Conservation (phyloP, 352 stramenopile species). For the Aphanomyces stellatus region DNA sequence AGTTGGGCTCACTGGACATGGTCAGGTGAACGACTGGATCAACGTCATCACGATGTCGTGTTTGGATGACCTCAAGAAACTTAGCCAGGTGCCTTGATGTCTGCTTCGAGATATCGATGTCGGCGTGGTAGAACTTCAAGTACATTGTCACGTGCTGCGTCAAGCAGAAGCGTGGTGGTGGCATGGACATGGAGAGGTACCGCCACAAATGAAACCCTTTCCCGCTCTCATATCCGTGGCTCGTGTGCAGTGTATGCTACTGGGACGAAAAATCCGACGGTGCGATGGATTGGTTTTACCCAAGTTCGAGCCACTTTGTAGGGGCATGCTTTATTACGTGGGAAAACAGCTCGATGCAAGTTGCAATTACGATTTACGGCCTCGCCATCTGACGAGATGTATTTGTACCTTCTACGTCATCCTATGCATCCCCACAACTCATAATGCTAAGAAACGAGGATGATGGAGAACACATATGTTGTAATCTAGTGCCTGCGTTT, state of each 20-base stretch:
- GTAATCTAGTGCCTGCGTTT: too few relatives aligned
- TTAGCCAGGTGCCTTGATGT: slow-evolving; percentile 36
- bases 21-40: slow-evolving; percentile 58
- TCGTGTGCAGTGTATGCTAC: slow-evolving; percentile 35
- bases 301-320: slow-evolving; percentile 4
- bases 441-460: too few relatives aligned
- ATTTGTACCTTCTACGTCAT: too few relatives aligned
- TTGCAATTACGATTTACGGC: slow-evolving; percentile 58
- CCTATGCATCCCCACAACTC: too few relatives aligned
- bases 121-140: slow-evolving; percentile 64
- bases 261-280: slow-evolving; percentile 73
- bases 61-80: slow-evolving; percentile 50
- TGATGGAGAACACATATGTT: too few relatives aligned
- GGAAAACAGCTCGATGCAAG: slow-evolving; percentile 65
- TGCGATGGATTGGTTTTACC: slow-evolving; percentile 13
- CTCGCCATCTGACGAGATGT: slow-evolving; percentile 34
- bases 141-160: slow-evolving; percentile 70
- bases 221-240: too few relatives aligned
- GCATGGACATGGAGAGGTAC: slow-evolving; percentile 53
- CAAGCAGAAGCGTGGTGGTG: slow-evolving; percentile 51
- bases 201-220: too few relatives aligned
- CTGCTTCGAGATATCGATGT: neutral
- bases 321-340: slow-evolving; percentile 61
- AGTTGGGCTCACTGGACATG: neutral
- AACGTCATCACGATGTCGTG: slow-evolving; percentile 56